Percentiles rank a stretch among this genome's conserved stretches.
Conservation (phyloP, 176 grass and related monocot genomes). For the Phoenix roebelenii region DNA sequence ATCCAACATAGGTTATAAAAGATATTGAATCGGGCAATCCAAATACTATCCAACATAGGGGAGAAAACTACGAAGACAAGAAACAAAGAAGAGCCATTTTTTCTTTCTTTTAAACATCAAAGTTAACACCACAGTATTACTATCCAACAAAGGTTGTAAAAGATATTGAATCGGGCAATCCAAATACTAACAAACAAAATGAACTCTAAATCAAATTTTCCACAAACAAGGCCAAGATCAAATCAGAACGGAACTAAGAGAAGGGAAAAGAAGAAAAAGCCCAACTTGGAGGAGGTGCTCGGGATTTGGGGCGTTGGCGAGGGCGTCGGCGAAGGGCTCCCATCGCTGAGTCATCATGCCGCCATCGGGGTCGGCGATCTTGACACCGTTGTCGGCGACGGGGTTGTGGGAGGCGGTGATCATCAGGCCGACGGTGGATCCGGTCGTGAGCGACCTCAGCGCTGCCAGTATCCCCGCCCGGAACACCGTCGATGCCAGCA, state of each 20-base stretch:
- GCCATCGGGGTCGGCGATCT: slow-evolving; percentile 77
- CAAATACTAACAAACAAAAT: no score
- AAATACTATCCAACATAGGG: no score
- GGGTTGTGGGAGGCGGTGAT: slow-evolving; percentile 91
- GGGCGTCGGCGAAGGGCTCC: slow-evolving; percentile 78
- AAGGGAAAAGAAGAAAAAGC: not conserved
- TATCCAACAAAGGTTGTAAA: no score
- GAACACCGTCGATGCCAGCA: slow-evolving; percentile 68
- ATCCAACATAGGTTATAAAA: no score
- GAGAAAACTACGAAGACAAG: no score
- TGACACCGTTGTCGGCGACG: slow-evolving; percentile 66
- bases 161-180: no score
- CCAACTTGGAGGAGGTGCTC: slow-evolving; percentile 56
- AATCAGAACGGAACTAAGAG: not conserved
- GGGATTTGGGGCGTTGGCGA: slow-evolving; percentile 55
- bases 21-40: no score
- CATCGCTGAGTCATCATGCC: slow-evolving; percentile 78
- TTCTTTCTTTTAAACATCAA: no score
- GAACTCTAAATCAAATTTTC: no score
- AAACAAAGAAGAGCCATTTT: no score
- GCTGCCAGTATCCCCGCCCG: slow-evolving; percentile 60
- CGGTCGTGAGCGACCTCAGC: slow-evolving; percentile 59
- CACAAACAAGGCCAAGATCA: not conserved
- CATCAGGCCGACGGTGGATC: slow-evolving; percentile 49
- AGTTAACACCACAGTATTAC: no score